Evolutionary conservation across 148 eudicot genomes (phyloP).

Genomic region (Talinum fruticosum): DNA sequence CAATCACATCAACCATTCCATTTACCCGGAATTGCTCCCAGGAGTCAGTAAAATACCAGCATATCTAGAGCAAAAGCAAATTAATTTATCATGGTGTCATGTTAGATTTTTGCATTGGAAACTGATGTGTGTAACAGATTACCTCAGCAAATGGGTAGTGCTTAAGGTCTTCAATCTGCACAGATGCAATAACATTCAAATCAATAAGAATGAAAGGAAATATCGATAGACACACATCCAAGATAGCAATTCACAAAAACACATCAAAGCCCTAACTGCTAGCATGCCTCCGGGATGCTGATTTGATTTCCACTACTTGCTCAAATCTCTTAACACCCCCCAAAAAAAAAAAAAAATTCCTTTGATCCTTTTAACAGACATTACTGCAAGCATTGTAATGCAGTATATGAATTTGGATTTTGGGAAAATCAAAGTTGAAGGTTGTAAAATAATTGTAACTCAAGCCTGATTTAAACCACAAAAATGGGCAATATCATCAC

Average conservation of each 20-base stretch:
- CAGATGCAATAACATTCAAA: neutral
- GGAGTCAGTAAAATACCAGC: conserved; percentile 87
- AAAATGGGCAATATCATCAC: too few species aligned
- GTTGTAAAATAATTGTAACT: too few species aligned
- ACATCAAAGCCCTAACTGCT: too few species aligned
- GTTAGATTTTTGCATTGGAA: neutral
- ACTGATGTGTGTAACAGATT: conserved; percentile 14
- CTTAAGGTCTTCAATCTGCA: conserved; percentile 87
- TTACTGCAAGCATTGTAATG: too few species aligned
- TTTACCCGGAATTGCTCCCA: conserved; percentile 91
- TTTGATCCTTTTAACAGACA: too few species aligned
- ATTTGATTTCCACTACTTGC: too few species aligned
- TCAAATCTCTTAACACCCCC: too few species aligned
- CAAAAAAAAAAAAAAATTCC: too few species aligned
- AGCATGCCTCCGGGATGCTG: too few species aligned
- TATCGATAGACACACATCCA: neutral
- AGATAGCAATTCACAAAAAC: neutral
- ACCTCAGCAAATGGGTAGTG: conserved; percentile 86
- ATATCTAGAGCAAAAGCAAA: conserved; percentile 47
- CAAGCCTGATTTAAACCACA: too few species aligned
- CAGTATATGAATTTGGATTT: too few species aligned
- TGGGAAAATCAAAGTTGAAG: too few species aligned
- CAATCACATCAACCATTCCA: conserved; percentile 69
- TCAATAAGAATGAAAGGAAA: neutral
- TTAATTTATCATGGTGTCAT: conserved; percentile 5